Conservation (phyloP, 2,329 filamentous ascomycete species). For the Epichloe hybrida region DNA sequence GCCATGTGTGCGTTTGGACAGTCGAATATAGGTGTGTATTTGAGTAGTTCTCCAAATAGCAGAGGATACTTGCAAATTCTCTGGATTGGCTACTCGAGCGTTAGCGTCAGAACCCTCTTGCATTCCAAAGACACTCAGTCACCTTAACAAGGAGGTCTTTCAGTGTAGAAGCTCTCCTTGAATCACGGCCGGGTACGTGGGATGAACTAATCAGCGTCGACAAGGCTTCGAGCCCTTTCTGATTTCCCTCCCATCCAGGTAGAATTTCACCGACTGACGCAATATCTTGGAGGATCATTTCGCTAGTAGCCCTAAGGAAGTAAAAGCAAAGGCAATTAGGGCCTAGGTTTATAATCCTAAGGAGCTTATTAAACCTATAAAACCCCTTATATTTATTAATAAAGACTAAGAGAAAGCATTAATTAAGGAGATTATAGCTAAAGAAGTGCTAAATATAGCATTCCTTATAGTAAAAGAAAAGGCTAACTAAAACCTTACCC, state of each 20-base stretch:
- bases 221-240: slow-evolving; percentile 73
- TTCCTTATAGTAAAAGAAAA: too few species aligned
- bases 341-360: too few species aligned
- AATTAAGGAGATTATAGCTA: too few species aligned
- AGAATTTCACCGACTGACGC: slow-evolving; percentile 53
- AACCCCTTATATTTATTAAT: too few species aligned
- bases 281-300: slow-evolving; percentile 69
- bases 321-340: too few species aligned
- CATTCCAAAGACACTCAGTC: slow-evolving; percentile 2
- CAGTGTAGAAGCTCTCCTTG: slow-evolving; percentile 67
- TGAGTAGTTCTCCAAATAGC: slow-evolving; percentile 71
- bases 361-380: too few species aligned
- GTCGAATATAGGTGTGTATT: slow-evolving; percentile 70
- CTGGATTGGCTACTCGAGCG: slow-evolving; percentile 61
- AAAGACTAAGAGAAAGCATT: too few species aligned
- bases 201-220: slow-evolving; percentile 60
- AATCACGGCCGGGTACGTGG: slow-evolving; percentile 47
- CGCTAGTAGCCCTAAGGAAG: too few species aligned
- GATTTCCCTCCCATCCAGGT: slow-evolving; percentile 65
- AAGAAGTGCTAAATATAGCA: too few species aligned
- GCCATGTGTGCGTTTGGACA: slow-evolving; percentile 73
- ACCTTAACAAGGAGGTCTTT: slow-evolving; percentile 87
- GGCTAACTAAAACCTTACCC: too few species aligned
- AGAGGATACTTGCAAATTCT: slow-evolving; percentile 84
- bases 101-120: not conserved